phyloP scores from a whole-genome alignment of 2,329 filamentous ascomycete species.

The Pseudogymnoascus destructans region DNA sequence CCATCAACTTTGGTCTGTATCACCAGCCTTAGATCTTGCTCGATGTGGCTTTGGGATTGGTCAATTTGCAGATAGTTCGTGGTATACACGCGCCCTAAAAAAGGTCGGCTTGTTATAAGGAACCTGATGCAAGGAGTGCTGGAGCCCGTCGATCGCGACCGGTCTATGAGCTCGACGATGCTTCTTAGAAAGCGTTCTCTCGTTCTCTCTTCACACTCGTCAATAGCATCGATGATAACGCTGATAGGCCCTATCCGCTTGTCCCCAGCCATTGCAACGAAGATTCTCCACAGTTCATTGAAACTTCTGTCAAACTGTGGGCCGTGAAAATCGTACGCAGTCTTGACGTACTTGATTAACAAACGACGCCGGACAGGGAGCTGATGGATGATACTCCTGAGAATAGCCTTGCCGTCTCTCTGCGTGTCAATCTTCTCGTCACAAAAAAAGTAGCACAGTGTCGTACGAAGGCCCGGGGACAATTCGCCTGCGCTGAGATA shows the following conservation, averaged over 20 bases:
- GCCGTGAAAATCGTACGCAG: constrained; percentile 24
- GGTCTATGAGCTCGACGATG: constrained; percentile 18
- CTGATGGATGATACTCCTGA: constrained; percentile 28
- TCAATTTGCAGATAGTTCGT: constrained; percentile 21
- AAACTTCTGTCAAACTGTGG: constrained; percentile 26
- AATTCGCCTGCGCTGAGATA: constrained; percentile 18
- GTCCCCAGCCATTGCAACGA: constrained; percentile 25
- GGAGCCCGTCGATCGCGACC: constrained; percentile 10
- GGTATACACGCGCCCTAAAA: constrained; percentile 14
- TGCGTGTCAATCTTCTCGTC: constrained; percentile 27
- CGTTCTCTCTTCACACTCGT: constrained; percentile 27
- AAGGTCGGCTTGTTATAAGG: constrained; percentile 21
- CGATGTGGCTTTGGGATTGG: constrained; percentile 16
- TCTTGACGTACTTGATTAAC: constrained; percentile 26
- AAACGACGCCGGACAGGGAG: constrained; percentile 24
- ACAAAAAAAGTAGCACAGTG: constrained; percentile 27
- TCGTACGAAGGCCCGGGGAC: constrained; percentile 10
- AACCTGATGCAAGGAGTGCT: constrained; percentile 24
- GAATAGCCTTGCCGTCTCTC: constrained; percentile 27
- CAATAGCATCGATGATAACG: constrained; percentile 29
- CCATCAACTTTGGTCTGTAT: constrained; percentile 25
- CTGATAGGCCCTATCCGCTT: constrained; percentile 21
- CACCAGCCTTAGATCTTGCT: constrained; percentile 25
- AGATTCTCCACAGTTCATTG: constrained; percentile 27
- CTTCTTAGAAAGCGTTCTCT: constrained; percentile 21